Evolutionary conservation across 2,329 filamentous ascomycete species (phyloP).

Genomic region (Knoxdaviesia proteae): DNA sequence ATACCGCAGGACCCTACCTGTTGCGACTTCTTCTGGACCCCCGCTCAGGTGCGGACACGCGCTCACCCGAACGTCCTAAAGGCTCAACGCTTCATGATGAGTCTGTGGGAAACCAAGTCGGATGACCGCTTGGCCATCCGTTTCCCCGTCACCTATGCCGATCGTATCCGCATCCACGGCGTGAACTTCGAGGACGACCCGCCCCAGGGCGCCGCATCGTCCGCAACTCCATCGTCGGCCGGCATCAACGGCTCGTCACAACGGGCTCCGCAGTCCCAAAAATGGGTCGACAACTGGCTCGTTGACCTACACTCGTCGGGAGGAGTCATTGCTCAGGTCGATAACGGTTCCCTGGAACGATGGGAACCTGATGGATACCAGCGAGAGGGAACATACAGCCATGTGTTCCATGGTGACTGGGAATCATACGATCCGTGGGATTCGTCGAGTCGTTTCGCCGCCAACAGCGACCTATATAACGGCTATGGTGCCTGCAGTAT

Average conservation of each 20-base stretch:
- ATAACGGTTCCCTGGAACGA: slow-evolving; percentile 49
- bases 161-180: slow-evolving; percentile 45
- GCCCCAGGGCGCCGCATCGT: slow-evolving; percentile 15
- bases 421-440: slow-evolving; percentile 72
- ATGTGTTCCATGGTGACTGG: slow-evolving; percentile 35
- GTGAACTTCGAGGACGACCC: slow-evolving; percentile 19
- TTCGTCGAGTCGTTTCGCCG: slow-evolving; percentile 43
- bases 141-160: slow-evolving; percentile 46
- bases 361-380: slow-evolving; percentile 52
- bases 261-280: slow-evolving; percentile 5
- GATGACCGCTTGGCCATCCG: slow-evolving; percentile 36
- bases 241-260: slow-evolving; percentile 4
- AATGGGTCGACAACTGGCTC: slow-evolving; percentile 18
- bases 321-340: slow-evolving; percentile 41
- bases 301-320: slow-evolving; percentile 20
- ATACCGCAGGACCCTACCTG: slow-evolving; percentile 43
- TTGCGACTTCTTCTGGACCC: slow-evolving; percentile 57
- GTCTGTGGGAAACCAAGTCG: slow-evolving; percentile 37
- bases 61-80: slow-evolving; percentile 41
- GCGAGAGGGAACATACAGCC: slow-evolving; percentile 31
- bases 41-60: slow-evolving; percentile 45
- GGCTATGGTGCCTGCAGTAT: slow-evolving; percentile 66
- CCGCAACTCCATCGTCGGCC: slow-evolving; percentile 5
- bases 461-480: slow-evolving; percentile 56
- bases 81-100: slow-evolving; percentile 45